Evolutionary conservation across 345 rosid genomes (phyloP).

Genomic region (Salix koriyanagi): DNA sequence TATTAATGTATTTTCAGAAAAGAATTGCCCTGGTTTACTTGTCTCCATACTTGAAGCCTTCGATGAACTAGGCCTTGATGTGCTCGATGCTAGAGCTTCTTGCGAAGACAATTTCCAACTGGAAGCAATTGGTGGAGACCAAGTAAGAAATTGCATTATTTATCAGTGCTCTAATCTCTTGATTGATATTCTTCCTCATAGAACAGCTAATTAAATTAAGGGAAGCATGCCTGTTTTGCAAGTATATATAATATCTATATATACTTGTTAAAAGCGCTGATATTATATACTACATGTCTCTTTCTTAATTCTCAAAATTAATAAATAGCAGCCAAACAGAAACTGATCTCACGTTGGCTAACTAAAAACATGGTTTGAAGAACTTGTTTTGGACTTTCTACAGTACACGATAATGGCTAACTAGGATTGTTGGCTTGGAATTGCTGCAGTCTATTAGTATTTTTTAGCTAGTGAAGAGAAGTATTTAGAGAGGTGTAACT

Average conservation of each 20-base stretch:
- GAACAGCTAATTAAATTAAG: neutral
- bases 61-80: constrained; percentile 71
- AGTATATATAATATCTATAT: neutral
- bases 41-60: constrained; percentile 76
- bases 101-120: constrained; percentile 67
- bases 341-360: neutral
- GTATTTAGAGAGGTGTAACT: neutral
- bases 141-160: neutral
- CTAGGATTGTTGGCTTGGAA: neutral
- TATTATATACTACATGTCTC: neutral
- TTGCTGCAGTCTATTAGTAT: neutral
- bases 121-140: constrained; percentile 69
- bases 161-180: neutral
- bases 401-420: neutral
- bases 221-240: neutral
- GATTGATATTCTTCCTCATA: neutral
- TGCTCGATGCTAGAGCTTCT: constrained; percentile 93
- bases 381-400: neutral
- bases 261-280: neutral
- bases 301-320: neutral
- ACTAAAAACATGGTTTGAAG: neutral
- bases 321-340: neutral
- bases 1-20: constrained; percentile 52
- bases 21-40: constrained; percentile 71
- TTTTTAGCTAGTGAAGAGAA: neutral